A percentile compares a stretch with the other conserved stretches of the same genome.
These are phyloP conservation scores for Termitomyces bulborhizus DNA, from an alignment of 768 basidiomycete species.

Conservation along the genomic window DNA sequence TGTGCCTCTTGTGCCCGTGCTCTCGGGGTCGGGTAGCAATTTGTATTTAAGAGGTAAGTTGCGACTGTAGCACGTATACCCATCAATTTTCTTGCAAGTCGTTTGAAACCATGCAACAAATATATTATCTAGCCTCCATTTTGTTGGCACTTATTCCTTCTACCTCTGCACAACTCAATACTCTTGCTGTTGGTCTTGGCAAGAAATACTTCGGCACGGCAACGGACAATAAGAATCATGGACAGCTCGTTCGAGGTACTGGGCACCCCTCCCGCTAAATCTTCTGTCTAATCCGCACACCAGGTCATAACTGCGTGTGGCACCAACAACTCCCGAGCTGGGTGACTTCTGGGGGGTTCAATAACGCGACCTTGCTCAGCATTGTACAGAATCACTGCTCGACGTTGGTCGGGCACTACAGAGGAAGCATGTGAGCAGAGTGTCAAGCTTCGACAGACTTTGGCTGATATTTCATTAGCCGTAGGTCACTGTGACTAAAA, in stretches of 20 bases:
- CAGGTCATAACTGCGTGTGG: slow-evolving; percentile 46
- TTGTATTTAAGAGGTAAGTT: background rate
- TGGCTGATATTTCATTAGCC: background rate
- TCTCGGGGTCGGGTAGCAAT: background rate
- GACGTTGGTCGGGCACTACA: slow-evolving; percentile 47
- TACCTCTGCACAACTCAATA: background rate
- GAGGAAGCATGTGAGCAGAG: slow-evolving; percentile 38
- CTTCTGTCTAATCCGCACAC: background rate
- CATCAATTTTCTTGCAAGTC: background rate
- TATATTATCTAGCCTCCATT: background rate
- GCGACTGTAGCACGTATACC: background rate
- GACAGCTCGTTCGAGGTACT: slow-evolving; percentile 39
- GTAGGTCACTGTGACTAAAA: background rate
- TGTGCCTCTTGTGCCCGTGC: background rate
- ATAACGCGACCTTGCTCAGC: slow-evolving; percentile 31
- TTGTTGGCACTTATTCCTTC: background rate
- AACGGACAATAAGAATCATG: slow-evolving; percentile 41
- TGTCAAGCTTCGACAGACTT: too few relatives aligned
- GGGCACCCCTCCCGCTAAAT: background rate
- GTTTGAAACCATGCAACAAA: background rate
- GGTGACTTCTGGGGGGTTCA: slow-evolving; percentile 38
- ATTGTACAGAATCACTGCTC: slow-evolving; percentile 44
- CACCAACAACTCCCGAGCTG: slow-evolving; percentile 47
- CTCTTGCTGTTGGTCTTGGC: slow-evolving; percentile 36
- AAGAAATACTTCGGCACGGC: slow-evolving; percentile 47